These are phyloP conservation scores for Sporodiniella umbellata DNA, from an alignment of 371 early-diverging fungal species.

Conservation along the genomic window DNA sequence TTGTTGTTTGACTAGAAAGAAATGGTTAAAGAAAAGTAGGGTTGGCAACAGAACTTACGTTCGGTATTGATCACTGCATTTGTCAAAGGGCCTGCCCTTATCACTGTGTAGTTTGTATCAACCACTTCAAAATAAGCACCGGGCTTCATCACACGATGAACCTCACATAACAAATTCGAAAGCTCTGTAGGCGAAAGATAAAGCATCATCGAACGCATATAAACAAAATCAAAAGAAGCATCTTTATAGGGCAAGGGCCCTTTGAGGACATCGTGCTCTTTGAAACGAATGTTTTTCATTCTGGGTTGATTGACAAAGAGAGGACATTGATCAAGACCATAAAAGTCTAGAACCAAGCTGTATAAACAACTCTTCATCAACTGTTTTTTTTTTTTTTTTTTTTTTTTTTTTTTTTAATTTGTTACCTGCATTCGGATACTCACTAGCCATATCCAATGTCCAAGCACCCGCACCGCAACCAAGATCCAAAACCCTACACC, in stretches of 20 bases:
- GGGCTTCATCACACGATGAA: conserved; percentile 49
- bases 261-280: conserved; percentile 45
- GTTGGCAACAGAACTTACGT: too few species aligned
- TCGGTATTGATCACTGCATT: conserved; percentile 34
- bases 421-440: conserved; percentile 28
- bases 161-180: conserved; percentile 24
- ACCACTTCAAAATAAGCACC: conserved; percentile 49
- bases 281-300: conserved; percentile 52
- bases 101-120: conserved; percentile 48
- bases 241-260: conserved; percentile 50
- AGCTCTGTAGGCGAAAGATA: conserved; percentile 40
- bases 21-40: too few species aligned
- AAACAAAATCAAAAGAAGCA: conserved; percentile 52
- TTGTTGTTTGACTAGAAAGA: background rate
- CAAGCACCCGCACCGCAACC: conserved; percentile 46
- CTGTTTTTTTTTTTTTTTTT: background rate
- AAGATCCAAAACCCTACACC: conserved; percentile 30
- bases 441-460: conserved; percentile 30
- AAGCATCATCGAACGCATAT: conserved; percentile 45
- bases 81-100: conserved; percentile 43
- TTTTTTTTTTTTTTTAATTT: too few species aligned
- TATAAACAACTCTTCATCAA: too few species aligned
- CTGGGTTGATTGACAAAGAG: conserved; percentile 53
- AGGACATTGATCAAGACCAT: conserved; percentile 53
- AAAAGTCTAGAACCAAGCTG: conserved; percentile 30